Evolutionary conservation across 2,329 filamentous ascomycete species (phyloP).

Genomic region (Fragosphaeria purpurea): DNA sequence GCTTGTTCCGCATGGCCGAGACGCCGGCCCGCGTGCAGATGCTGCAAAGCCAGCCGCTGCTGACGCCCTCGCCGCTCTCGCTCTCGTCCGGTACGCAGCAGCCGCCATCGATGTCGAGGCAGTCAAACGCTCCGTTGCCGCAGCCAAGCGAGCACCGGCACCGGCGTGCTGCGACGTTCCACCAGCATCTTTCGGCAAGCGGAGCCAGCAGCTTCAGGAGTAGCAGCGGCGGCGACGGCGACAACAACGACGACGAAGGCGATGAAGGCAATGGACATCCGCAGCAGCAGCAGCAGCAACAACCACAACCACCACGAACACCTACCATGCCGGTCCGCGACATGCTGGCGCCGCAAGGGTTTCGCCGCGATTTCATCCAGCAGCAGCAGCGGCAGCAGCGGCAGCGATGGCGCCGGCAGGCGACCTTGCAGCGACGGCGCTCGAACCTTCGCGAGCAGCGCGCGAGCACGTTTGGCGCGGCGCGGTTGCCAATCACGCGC

Average conservation of each 20-base stretch:
- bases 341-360: constrained; percentile 36
- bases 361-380: constrained; percentile 37
- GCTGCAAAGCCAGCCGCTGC: neutral
- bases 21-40: constrained; percentile 40
- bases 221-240: neutral
- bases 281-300: constrained; percentile 9
- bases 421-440: constrained; percentile 9
- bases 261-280: constrained; percentile 14
- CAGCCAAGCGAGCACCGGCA: neutral
- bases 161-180: constrained; percentile 57
- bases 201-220: neutral
- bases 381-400: constrained; percentile 21
- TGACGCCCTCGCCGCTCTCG: constrained; percentile 4
- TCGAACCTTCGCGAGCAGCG: constrained; percentile 9
- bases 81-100: neutral
- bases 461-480: constrained; percentile 6
- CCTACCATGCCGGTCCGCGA: constrained; percentile 16
- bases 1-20: constrained; percentile 60
- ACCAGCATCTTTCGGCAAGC: constrained; percentile 29
- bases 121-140: neutral
- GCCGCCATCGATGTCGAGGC: neutral
- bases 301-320: too few relatives aligned
- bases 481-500: constrained; percentile 45
- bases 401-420: constrained; percentile 24
- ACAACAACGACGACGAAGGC: constrained; percentile 2